Percentiles rank a stretch among this genome's conserved stretches.
Conservation (phyloP, 495 filamentous ascomycete genomes). For the Bathelium albidoporum region DNA sequence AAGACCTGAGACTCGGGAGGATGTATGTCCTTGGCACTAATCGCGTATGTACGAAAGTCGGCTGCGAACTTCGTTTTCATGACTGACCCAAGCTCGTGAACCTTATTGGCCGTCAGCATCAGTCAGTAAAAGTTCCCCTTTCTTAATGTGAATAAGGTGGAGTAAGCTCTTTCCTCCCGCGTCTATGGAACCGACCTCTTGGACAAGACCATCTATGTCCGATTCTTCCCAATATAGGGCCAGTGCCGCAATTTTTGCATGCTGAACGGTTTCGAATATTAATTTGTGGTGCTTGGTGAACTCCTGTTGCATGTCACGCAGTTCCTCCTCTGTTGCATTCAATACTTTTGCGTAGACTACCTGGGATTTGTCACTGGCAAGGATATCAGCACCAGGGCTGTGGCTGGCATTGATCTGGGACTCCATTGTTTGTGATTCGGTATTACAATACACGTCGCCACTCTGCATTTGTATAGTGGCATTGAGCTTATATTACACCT, state of each 20-base stretch:
- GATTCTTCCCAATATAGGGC: conserved; percentile 4
- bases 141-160: background rate
- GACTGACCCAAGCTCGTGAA: background rate
- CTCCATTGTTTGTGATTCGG: conserved; percentile 2
- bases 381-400: background rate
- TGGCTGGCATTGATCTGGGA: background rate
- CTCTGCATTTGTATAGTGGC: background rate
- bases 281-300: conserved; percentile 3
- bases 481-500: background rate
- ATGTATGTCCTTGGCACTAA: background rate
- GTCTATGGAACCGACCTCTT: conserved; percentile 3
- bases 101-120: background rate
- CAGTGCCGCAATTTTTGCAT: background rate
- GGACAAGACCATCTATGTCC: conserved; percentile 3
- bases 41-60: conserved; percentile 2
- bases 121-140: background rate
- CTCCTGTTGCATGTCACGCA: conserved; percentile 5
- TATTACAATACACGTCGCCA: background rate
- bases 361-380: conserved; percentile 1
- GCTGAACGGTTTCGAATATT: background rate
- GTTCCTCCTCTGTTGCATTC: conserved; percentile 3
- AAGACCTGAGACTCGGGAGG: background rate
- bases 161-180: background rate
- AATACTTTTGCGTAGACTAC: conserved; percentile 1
- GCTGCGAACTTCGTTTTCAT: background rate